Percentiles rank a stretch among this genome's conserved stretches.
Conservation (phyloP, 2,329 filamentous ascomycete species). For the Ilyonectria sp. region DNA sequence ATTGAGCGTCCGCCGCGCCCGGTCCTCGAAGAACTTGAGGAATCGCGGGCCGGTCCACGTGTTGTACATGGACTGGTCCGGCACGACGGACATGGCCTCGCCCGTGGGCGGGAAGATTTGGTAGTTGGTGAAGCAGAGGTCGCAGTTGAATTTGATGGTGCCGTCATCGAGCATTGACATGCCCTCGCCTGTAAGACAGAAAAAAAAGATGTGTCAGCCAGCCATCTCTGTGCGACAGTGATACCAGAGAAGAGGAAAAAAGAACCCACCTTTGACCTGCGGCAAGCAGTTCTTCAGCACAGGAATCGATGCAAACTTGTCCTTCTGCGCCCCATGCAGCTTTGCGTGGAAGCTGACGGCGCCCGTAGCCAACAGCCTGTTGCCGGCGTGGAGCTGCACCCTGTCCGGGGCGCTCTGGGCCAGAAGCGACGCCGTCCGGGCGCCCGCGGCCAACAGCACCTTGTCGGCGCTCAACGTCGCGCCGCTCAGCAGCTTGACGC, state of each 20-base stretch:
- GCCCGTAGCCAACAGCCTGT: conserved; percentile 70
- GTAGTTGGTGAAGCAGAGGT: conserved; percentile 71
- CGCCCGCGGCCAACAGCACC: conserved; percentile 69
- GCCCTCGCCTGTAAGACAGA: conserved; percentile 53
- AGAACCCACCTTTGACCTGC: conserved; percentile 60
- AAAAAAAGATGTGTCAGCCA: conserved; percentile 22
- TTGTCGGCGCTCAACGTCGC: conserved; percentile 64
- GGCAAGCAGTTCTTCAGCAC: conserved; percentile 65
- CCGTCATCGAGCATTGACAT: conserved; percentile 63
- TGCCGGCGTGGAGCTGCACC: conserved; percentile 65
- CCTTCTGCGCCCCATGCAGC: conserved; percentile 60
- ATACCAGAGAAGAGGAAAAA: no score
- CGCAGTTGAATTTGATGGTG: conserved; percentile 74
- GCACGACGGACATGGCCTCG: conserved; percentile 67
- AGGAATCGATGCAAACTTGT: conserved; percentile 65
- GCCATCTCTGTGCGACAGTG: not conserved
- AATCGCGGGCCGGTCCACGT: conserved; percentile 58
- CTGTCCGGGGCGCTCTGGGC: conserved; percentile 65
- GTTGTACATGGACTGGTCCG: conserved; percentile 59
- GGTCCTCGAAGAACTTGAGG: conserved; percentile 61
- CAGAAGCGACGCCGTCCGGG: conserved; percentile 69
- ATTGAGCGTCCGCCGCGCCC: conserved; percentile 55
- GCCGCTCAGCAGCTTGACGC: conserved; percentile 65
- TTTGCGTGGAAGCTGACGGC: conserved; percentile 61
- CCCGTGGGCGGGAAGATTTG: conserved; percentile 62